Evolutionary conservation across 2,329 filamentous ascomycete genomes (phyloP).

Genomic region (Amylocarpus encephaloides): DNA sequence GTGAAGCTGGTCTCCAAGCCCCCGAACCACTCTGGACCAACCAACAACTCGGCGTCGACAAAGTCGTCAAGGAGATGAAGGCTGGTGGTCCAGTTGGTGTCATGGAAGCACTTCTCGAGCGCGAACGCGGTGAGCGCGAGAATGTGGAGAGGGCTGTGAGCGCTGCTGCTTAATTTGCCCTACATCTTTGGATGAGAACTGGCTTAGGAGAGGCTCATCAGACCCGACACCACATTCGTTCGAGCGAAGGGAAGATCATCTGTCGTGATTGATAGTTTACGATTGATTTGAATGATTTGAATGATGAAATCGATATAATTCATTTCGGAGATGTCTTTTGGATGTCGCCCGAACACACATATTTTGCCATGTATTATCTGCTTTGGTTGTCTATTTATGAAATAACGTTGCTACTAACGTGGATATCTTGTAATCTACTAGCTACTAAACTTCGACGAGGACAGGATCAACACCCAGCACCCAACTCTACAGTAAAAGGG

Average conservation of each 20-base stretch:
- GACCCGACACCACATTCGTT: conserved; percentile 33
- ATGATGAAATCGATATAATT: not conserved
- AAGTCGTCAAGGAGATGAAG: conserved; percentile 57
- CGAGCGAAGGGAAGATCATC: conserved; percentile 15
- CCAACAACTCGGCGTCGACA: conserved; percentile 71
- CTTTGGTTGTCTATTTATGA: no score
- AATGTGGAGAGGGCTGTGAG: conserved; percentile 28
- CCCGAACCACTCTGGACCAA: conserved; percentile 85
- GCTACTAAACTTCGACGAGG: no score
- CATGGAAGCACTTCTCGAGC: conserved; percentile 54
- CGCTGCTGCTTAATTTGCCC: conserved; percentile 29
- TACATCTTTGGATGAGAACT: not conserved
- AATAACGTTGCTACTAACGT: no score
- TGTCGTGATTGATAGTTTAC: not conserved
- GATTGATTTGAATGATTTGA: not conserved
- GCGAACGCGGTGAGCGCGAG: conserved; percentile 45
- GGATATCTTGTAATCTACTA: no score
- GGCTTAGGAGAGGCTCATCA: conserved; percentile 25
- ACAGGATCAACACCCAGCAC: no score
- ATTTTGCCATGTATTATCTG: no score
- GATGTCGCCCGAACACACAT: no score
- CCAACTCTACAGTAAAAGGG: no score
- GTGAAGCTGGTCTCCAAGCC: conserved; percentile 55
- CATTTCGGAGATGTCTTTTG: no score
- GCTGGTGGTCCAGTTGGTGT: conserved; percentile 40